phyloP scores from a whole-genome alignment of 441 rosid genomes.

The Gossypium trilobum region DNA sequence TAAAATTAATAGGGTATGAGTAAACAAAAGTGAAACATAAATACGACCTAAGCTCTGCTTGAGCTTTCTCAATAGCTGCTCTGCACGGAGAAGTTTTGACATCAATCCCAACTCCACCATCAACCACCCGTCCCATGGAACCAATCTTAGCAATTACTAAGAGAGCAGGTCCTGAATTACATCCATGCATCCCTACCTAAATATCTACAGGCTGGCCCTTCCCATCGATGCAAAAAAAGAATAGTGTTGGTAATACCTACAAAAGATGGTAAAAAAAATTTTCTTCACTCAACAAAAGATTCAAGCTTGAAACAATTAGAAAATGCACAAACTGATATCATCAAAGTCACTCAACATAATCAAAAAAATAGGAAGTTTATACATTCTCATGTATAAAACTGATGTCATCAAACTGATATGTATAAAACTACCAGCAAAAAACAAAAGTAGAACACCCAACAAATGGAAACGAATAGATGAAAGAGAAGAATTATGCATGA shows the following conservation, averaged over 20 bases:
- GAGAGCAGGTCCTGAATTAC: slow-evolving; percentile 48
- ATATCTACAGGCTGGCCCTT: slow-evolving; percentile 25
- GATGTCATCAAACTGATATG: not conserved
- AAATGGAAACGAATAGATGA: not conserved
- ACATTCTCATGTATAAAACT: not conserved
- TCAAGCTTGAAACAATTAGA: not conserved
- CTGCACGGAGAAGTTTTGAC: slow-evolving; percentile 79
- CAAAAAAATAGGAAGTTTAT: not conserved
- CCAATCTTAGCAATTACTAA: slow-evolving; percentile 94
- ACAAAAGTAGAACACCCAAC: not conserved
- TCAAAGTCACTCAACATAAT: slow-evolving; percentile 1
- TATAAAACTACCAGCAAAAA: not conserved
- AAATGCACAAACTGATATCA: not conserved
- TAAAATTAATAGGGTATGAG: not conserved
- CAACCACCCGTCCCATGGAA: slow-evolving; percentile 98
- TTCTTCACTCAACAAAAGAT: not conserved
- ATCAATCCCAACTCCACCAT: slow-evolving; percentile 79
- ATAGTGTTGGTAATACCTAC: slow-evolving; percentile 16
- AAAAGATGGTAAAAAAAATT: slow-evolving; percentile 4
- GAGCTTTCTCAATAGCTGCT: slow-evolving; percentile 93
- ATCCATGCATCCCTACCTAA: slow-evolving; percentile 67
- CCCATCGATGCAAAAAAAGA: slow-evolving; percentile 32
- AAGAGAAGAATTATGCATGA: not conserved
- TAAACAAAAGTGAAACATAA: slow-evolving; percentile 3
- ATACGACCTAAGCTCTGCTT: slow-evolving; percentile 78